These are phyloP conservation scores for Lactifluus volemus DNA, from an alignment of 768 basidiomycete genomes.

Conservation along the genomic window DNA sequence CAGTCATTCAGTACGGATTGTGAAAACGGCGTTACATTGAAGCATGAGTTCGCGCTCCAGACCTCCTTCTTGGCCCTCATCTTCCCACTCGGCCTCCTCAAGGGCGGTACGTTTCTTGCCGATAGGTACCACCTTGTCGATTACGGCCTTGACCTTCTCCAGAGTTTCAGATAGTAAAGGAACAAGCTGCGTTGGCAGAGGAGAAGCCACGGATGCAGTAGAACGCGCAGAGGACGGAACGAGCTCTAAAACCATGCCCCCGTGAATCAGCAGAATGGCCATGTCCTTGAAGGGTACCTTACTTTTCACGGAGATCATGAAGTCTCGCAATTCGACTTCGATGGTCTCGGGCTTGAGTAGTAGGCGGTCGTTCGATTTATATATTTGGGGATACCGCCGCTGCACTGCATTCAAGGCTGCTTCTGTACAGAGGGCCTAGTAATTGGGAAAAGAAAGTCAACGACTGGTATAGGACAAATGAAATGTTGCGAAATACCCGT, in stretches of 20 bases:
- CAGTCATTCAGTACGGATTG: not conserved
- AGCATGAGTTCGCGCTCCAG: constrained; percentile 83
- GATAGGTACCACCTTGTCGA: constrained; percentile 70
- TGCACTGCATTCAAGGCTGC: constrained; percentile 95
- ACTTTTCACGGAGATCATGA: constrained; percentile 98
- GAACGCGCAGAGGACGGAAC: constrained; percentile 94
- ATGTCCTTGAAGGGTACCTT: constrained; percentile 25
- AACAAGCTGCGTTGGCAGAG: constrained; percentile 75
- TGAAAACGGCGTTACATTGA: constrained; percentile 50
- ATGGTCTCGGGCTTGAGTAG: constrained; percentile 82
- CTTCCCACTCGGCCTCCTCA: constrained; percentile 94
- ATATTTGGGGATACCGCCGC: constrained; percentile 93
- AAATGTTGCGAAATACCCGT: constrained; percentile 46
- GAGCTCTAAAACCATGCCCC: constrained; percentile 47
- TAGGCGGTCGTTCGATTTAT: constrained; percentile 81
- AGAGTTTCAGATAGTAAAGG: constrained; percentile 66
- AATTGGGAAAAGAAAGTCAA: constrained; percentile 22
- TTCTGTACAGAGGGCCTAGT: constrained; percentile 91
- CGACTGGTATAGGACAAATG: constrained; percentile 4
- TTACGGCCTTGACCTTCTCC: constrained; percentile 59
- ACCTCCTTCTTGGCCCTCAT: constrained; percentile 70
- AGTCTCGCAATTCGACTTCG: constrained; percentile 76
- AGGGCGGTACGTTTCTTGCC: constrained; percentile 76
- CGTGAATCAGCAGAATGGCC: not conserved
- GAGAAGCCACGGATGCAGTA: constrained; percentile 74